A percentile compares a stretch with the other conserved stretches of the same genome.
Evolutionary conservation across 2,329 filamentous ascomycete genomes (phyloP).

Genomic region (Ophiostoma sp.): DNA sequence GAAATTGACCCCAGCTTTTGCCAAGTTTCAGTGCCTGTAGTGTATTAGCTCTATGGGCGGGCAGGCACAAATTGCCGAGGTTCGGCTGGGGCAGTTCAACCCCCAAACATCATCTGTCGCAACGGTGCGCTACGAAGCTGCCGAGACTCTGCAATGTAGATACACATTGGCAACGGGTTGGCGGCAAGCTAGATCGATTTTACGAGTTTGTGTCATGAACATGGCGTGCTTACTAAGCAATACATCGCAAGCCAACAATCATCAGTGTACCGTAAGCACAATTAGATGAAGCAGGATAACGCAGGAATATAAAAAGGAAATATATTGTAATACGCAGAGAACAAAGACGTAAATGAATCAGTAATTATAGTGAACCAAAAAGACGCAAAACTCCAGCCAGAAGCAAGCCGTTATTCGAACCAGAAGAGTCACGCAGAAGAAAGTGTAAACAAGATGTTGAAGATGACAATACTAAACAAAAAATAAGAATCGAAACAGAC

Average conservation of each 20-base stretch:
- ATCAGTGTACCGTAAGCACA: neutral
- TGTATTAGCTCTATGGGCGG: neutral
- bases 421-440: neutral
- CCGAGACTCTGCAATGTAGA: neutral
- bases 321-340: neutral
- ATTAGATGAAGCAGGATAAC: neutral
- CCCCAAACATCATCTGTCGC: neutral
- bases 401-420: neutral
- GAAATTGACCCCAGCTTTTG: slow-evolving; percentile 6
- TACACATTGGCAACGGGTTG: neutral
- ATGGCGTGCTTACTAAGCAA: neutral
- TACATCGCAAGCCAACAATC: neutral
- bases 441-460: neutral
- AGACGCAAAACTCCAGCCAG: neutral
- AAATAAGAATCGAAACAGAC: neutral
- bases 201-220: too few relatives aligned
- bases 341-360: neutral
- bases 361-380: neutral
- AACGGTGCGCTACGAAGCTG: neutral
- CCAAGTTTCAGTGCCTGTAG: neutral
- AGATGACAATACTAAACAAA: neutral
- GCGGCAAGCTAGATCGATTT: too few relatives aligned
- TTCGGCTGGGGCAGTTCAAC: neutral
- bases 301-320: neutral
- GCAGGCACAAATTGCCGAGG: neutral